Evolutionary conservation across 306 rosid species (phyloP), one percentile per base, ranked within the genome.

Genomic region (Pyrus pyrifolia): DNA sequence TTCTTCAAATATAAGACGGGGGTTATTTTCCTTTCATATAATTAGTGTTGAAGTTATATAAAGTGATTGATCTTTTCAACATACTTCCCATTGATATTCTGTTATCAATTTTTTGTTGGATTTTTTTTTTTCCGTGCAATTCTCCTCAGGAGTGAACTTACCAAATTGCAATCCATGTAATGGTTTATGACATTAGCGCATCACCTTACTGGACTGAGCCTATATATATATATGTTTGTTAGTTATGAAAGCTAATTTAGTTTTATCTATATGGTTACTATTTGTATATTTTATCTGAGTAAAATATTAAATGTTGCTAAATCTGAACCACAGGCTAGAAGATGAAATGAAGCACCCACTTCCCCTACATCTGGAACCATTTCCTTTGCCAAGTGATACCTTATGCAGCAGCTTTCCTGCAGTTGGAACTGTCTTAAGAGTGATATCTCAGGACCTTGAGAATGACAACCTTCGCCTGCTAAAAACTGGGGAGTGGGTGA

Each of bases 341-440:
- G 87, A 90, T 74, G 97, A 92, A 78, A 27, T 64, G 75, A 72
- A 65, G 15, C 33, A 76, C 67, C 86, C 88, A 10, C 86, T 84
- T 73, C 88, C 88, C 33, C 68, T 89, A 62, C 88, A 85, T 13
- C 44, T 68, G 46, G 96, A 87, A 52, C 59, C 76, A 6, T 21
- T 55, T 67, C 53, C 85, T 66, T 61, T 86, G 74, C 40, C 85
- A 52, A 85, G 90, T 76, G 93, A 89, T 44, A 21, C 76, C 17
- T 57, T 88, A 15, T 71, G 85, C 79, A 80, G 51, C 27, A 10
- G 81, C 33, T 78, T 95, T 1, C 97, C 97, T 59, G 25, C 75
- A 0, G 71, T 87, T 78, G 97, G 93, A 62, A 80, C 96, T 19
- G 81, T 90, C 59, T 68, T 95, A 67, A 81, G 86, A 80, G 71